phyloP scores from a whole-genome alignment of 2,329 filamentous ascomycete genomes.

The Alternaria sp. region DNA sequence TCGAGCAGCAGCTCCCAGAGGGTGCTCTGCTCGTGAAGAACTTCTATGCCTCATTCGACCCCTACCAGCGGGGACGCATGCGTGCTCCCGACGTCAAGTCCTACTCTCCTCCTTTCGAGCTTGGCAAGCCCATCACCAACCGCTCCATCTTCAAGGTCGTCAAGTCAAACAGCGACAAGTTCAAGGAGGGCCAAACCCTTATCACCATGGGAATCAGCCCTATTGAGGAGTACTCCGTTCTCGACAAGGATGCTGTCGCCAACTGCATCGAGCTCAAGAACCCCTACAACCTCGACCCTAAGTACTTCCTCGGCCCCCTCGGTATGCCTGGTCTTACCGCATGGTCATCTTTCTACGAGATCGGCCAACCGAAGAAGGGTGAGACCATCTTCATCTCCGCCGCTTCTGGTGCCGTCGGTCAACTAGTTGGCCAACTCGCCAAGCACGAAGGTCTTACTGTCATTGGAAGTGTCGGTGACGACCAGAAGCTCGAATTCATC shows the following conservation, averaged over 20 bases:
- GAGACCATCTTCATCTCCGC: constrained; percentile 85
- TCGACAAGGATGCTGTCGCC: constrained; percentile 60
- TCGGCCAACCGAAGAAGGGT: constrained; percentile 77
- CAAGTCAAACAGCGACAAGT: constrained; percentile 71
- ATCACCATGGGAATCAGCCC: constrained; percentile 60
- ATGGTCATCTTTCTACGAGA: constrained; percentile 77
- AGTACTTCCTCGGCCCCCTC: constrained; percentile 76
- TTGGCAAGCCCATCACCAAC: constrained; percentile 72
- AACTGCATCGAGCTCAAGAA: constrained; percentile 70
- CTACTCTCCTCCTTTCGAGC: constrained; percentile 70
- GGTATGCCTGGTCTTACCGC: constrained; percentile 83
- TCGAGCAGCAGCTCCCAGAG: constrained; percentile 64
- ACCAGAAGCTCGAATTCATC: constrained; percentile 82
- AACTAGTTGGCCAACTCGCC: constrained; percentile 83
- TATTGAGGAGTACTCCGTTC: constrained; percentile 73
- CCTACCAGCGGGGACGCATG: constrained; percentile 86
- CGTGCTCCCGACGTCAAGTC: constrained; percentile 70
- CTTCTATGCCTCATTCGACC: constrained; percentile 80
- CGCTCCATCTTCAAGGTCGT: constrained; percentile 72
- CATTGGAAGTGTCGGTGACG: constrained; percentile 80
- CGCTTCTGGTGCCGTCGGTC: constrained; percentile 82
- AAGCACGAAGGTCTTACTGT: constrained; percentile 83
- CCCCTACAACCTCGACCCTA: constrained; percentile 71
- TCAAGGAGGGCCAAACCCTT: constrained; percentile 73
- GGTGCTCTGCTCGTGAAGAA: constrained; percentile 76